A percentile compares a stretch with the other conserved stretches of the same genome.
phyloP scores from a whole-genome alignment of 495 filamentous ascomycete species.

The Chaetomium cochliodes region DNA sequence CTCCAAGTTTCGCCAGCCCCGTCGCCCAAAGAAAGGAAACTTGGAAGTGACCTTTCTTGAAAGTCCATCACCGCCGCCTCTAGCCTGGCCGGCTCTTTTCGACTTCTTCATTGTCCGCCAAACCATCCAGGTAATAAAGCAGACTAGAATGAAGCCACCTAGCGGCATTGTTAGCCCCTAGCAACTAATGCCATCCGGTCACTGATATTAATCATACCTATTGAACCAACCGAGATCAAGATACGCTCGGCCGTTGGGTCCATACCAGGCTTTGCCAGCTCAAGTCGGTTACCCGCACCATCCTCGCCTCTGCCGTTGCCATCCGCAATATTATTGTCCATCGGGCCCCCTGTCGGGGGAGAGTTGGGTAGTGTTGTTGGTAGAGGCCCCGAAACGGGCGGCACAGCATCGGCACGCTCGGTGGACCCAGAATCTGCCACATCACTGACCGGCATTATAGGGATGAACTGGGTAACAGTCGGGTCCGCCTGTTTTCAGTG shows the following conservation, averaged over 20 bases:
- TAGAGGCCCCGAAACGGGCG: not conserved
- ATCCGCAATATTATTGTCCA: slow-evolving; percentile 10
- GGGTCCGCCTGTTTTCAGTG: slow-evolving; percentile 13
- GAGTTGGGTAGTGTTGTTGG: not conserved
- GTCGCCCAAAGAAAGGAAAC: slow-evolving; percentile 24
- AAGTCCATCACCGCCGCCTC: slow-evolving; percentile 9
- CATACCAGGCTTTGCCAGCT: slow-evolving; percentile 24
- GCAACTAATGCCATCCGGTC: not conserved
- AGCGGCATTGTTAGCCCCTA: slow-evolving; percentile 4
- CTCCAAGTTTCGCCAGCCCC: slow-evolving; percentile 29
- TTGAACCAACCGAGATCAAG: slow-evolving; percentile 50
- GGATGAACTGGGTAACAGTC: slow-evolving; percentile 16
- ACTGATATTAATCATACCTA: slow-evolving; percentile 38
- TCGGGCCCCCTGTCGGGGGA: not conserved
- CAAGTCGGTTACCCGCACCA: slow-evolving; percentile 19
- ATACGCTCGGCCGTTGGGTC: slow-evolving; percentile 43
- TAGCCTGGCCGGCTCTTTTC: slow-evolving; percentile 17
- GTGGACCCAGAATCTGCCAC: not conserved
- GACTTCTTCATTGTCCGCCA: slow-evolving; percentile 41
- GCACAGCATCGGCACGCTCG: not conserved
- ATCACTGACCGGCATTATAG: not conserved
- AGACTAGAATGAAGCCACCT: slow-evolving; percentile 46
- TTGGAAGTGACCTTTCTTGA: slow-evolving; percentile 8
- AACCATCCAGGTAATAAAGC: slow-evolving; percentile 42
- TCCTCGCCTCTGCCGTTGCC: slow-evolving; percentile 20